Evolutionary conservation across 2,329 filamentous ascomycete genomes (phyloP), one percentile per base, ranked within the genome.

Genomic region (Cladophialophora exuberans): DNA sequence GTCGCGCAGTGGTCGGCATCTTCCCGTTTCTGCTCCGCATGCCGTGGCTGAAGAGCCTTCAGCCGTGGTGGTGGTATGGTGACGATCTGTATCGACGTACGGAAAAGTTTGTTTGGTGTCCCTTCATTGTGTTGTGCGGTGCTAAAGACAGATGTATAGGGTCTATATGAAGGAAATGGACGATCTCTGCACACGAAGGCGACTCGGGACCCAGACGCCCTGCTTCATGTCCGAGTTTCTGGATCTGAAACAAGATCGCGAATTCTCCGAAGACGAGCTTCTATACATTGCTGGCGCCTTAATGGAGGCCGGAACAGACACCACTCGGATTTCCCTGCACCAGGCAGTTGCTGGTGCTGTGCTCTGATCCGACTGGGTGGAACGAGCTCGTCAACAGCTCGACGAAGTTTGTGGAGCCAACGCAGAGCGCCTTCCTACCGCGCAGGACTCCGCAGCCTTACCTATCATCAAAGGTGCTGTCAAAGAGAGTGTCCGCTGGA

Each of bases 391-490:
- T n/a, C 51, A 59, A 4, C 61, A 60, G 15, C 20, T 60, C 33
- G 55, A 64, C 26, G 30, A 48, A 30, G 49, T 63, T 5, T 62
- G 62, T 36, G 55, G 54, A 4, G 15, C 11, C 4, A 35, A 52
- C 11, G 60, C 67, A 0, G 51, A 70, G 10, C 71, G 81, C 2
- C 72, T 75, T 5, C 81, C 81, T 0, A 66, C 64, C 20, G 77
- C 75, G 63, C 71, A 76, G 28, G 80, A 84, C 61, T 70, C 72
- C 13, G 66, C 70, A 0, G 65, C 69, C 1, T 64, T 84, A 6
- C 80, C 80, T 0, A 84, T 83, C 60, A 65, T 83, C 30, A 72
- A 74, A 13, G 78, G 77, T 2, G 70, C 81, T 6, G 73, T 83
- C n/a, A 82, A 83, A 55, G 82, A 85, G 56, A 72, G 78, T 1